phyloP scores from a whole-genome alignment of 305 asterid species.

The Petunia hybrid region DNA sequence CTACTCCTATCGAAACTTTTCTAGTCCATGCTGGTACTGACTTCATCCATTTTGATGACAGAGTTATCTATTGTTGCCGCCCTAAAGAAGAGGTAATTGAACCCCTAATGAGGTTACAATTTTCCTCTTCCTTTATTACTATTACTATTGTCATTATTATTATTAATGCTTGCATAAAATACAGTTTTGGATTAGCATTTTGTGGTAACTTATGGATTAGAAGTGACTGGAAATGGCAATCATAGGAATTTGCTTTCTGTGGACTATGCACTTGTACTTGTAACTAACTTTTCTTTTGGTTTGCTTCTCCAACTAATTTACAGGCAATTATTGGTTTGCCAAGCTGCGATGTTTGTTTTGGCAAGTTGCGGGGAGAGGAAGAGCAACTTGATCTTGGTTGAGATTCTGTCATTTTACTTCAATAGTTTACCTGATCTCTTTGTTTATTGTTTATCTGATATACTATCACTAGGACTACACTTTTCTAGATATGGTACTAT shows the following conservation, averaged over 20 bases:
- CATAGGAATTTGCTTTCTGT: not conserved
- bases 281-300: not conserved
- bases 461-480: too few relatives aligned
- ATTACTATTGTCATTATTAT: too few relatives aligned
- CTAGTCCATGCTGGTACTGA: not conserved
- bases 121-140: too few relatives aligned
- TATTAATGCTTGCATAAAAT: not conserved
- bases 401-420: too few relatives aligned
- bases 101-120: not conserved
- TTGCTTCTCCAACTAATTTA: not conserved
- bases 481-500: too few relatives aligned
- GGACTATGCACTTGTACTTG: not conserved
- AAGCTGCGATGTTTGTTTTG: not conserved
- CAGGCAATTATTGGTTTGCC: not conserved
- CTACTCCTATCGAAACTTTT: not conserved
- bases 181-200: not conserved
- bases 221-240: not conserved
- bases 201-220: not conserved
- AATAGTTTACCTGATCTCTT: too few relatives aligned
- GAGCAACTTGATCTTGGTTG: too few relatives aligned
- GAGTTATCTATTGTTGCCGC: not conserved
- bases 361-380: not conserved
- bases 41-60: not conserved
- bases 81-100: conserved; percentile 8
- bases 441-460: too few relatives aligned